Conservation (phyloP, 192 early-diverging fungal species). For the Entrophospora sp. region DNA sequence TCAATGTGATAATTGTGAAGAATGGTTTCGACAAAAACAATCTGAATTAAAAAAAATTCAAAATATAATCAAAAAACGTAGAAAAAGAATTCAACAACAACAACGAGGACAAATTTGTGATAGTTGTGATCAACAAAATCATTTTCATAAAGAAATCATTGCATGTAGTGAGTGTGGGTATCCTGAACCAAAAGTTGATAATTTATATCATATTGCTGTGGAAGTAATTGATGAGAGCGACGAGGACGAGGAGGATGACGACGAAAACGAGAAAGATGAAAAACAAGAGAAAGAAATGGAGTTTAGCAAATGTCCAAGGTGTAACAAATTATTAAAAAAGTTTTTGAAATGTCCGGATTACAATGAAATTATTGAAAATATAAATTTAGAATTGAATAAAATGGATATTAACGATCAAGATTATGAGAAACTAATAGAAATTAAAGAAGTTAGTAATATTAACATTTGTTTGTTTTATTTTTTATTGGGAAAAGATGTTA, state of each 20-base stretch:
- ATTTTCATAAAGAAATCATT: background rate
- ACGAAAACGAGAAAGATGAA: too few species aligned
- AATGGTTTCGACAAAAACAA: background rate
- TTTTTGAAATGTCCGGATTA: constrained; percentile 3
- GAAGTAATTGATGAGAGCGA: background rate
- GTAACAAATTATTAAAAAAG: background rate
- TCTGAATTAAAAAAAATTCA: background rate
- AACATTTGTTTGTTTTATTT: background rate
- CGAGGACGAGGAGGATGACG: background rate
- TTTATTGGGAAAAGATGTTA: too few species aligned
- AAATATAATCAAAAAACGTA: background rate
- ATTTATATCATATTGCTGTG: background rate
- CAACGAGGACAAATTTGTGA: background rate
- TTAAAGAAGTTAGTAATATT: background rate
- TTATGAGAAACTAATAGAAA: background rate
- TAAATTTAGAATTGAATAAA: constrained; percentile 1
- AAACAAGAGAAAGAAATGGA: background rate
- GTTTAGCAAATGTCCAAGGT: background rate
- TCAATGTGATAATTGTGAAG: background rate
- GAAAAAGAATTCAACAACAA: background rate
- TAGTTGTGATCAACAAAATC: constrained; percentile 9
- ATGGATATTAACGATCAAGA: background rate
- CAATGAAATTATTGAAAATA: background rate
- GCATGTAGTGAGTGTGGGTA: constrained; percentile 2
- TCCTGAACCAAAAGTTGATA: background rate